Conservation (phyloP, 2,329 filamentous ascomycete genomes). For the Colletotrichum sp. region DNA sequence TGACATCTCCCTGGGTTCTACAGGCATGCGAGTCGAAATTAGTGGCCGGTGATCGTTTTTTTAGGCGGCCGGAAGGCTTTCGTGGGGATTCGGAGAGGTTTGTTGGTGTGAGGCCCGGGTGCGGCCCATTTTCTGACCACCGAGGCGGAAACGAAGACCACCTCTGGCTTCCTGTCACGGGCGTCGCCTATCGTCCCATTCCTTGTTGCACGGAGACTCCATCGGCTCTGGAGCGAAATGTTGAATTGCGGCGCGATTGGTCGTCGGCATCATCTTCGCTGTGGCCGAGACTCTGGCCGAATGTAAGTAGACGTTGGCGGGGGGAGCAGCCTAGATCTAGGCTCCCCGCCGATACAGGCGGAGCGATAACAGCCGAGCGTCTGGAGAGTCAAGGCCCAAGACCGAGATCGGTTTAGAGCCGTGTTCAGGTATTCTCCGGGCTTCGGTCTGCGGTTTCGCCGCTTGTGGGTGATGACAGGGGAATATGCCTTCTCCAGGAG, state of each 20-base stretch:
- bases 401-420: too few species aligned
- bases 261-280: neutral
- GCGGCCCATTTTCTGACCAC: too few species aligned
- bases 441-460: neutral
- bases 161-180: too few species aligned
- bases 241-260: neutral
- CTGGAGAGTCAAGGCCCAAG: neutral
- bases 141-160: too few species aligned
- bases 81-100: neutral
- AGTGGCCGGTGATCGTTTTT: neutral
- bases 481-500: neutral
- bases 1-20: too few species aligned
- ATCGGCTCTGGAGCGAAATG: too few species aligned
- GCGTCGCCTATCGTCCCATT: too few species aligned
- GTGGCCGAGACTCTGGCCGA: neutral
- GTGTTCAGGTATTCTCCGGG: neutral
- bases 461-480: neutral
- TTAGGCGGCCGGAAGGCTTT: neutral
- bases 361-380: neutral
- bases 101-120: neutral
- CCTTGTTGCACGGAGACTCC: too few species aligned
- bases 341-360: neutral
- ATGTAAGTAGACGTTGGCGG: neutral
- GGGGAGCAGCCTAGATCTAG: neutral
- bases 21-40: neutral